Conservation (phyloP, 2,329 filamentous ascomycete species). For the Xylariaceae sp. region DNA sequence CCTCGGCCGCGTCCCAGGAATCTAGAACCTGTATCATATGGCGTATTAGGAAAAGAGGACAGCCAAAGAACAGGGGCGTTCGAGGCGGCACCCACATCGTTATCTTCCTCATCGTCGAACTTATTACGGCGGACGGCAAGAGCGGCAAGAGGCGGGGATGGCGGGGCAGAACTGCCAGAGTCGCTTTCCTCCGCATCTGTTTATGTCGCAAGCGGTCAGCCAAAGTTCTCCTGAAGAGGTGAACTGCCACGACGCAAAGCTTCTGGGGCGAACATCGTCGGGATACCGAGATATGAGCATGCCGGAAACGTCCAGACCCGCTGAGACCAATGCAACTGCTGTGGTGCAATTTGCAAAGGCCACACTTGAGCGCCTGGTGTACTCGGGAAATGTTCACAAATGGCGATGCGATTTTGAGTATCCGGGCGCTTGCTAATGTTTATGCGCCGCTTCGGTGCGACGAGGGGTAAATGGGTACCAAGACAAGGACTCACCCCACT, state of each 20-base stretch:
- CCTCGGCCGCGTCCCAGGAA: conserved; percentile 93
- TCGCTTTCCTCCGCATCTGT: conserved; percentile 36
- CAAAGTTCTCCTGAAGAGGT: conserved; percentile 12
- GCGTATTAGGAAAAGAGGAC: not conserved
- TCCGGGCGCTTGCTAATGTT: conserved; percentile 11
- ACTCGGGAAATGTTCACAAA: not conserved
- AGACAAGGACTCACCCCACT: conserved; percentile 35
- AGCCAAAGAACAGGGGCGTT: conserved; percentile 4
- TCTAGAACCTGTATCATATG: conserved; percentile 66
- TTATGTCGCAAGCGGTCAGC: conserved; percentile 22
- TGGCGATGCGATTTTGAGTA: conserved; percentile 13
- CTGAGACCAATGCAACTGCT: conserved; percentile 10
- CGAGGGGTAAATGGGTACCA: not conserved
- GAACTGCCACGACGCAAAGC: conserved; percentile 7
- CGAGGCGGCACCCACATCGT: conserved; percentile 55
- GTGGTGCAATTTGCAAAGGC: too few species aligned
- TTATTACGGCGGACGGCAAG: conserved; percentile 49
- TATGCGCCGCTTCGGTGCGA: conserved; percentile 3
- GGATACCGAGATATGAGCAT: conserved; percentile 9
- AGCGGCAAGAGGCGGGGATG: conserved; percentile 37
- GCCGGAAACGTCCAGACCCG: conserved; percentile 16
- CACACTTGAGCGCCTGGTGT: conserved; percentile 1
- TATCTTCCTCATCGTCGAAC: conserved; percentile 89
- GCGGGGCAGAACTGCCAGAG: conserved; percentile 31
- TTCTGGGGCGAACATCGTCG: conserved; percentile 4